Percentiles rank a stretch among this genome's conserved stretches.
Evolutionary conservation across 306 rosid genomes (phyloP).

Genomic region (Morella rubra): DNA sequence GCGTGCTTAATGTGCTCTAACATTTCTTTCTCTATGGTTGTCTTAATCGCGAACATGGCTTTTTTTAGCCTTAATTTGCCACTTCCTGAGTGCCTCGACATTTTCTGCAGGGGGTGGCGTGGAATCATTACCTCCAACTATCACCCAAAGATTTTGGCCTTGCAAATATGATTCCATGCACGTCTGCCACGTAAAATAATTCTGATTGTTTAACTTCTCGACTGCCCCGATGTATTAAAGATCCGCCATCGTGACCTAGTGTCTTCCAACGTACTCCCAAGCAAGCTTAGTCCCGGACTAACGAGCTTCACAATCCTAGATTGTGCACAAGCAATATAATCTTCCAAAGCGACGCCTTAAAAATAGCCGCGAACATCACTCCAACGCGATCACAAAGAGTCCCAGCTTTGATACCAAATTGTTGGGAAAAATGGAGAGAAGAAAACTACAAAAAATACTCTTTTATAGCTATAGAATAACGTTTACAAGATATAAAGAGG

Average conservation of each 20-base stretch:
- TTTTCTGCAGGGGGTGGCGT: neutral
- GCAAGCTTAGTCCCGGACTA: too few species aligned
- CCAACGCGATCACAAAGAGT: too few species aligned
- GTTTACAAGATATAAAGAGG: too few species aligned
- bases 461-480: too few species aligned
- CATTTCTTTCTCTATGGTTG: neutral
- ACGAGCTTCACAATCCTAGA: too few species aligned
- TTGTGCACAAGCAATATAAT: too few species aligned
- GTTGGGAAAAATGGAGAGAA: too few species aligned
- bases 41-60: neutral
- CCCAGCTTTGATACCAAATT: too few species aligned
- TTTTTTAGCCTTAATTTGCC: neutral
- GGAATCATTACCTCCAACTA: neutral
- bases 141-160: conserved; percentile 14
- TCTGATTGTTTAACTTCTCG: neutral
- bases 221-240: conserved; percentile 1
- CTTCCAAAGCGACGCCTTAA: too few species aligned
- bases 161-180: conserved; percentile 2
- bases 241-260: neutral
- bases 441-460: too few species aligned
- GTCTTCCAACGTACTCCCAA: neutral
- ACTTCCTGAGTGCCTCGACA: neutral
- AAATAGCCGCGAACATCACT: too few species aligned
- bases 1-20: too few species aligned
- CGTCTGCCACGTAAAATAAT: conserved; percentile 10